phyloP scores from a whole-genome alignment of 108 stramenopile genomes.

The Skeletonema grethae region DNA sequence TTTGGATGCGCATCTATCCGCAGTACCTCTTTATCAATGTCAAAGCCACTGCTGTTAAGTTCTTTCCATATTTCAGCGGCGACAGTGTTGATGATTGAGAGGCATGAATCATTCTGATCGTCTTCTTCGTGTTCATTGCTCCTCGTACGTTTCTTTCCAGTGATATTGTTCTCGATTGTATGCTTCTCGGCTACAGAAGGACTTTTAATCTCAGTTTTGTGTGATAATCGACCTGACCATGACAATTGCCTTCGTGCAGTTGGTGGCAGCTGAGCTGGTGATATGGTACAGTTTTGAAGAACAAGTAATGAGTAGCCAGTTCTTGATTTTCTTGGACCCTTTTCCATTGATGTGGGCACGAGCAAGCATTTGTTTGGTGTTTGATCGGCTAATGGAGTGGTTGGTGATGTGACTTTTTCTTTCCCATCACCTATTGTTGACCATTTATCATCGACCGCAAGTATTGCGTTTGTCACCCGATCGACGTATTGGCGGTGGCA shows the following conservation, averaged over 20 bases:
- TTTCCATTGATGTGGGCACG: slow-evolving; percentile 31
- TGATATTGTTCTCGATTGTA: background rate
- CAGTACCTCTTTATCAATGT: slow-evolving; percentile 17
- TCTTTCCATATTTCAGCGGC: slow-evolving; percentile 23
- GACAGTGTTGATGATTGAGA: slow-evolving; percentile 15
- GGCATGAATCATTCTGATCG: slow-evolving; percentile 7
- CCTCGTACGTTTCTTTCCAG: slow-evolving; percentile 4
- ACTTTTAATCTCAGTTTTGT: slow-evolving; percentile 7
- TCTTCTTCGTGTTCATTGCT: slow-evolving; percentile 5
- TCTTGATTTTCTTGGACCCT: slow-evolving; percentile 34
- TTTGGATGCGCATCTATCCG: slow-evolving; percentile 45
- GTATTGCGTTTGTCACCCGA: slow-evolving; percentile 34
- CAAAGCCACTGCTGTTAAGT: slow-evolving; percentile 18
- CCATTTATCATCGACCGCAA: slow-evolving; percentile 24
- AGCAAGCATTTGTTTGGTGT: slow-evolving; percentile 16
- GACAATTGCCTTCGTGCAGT: slow-evolving; percentile 61
- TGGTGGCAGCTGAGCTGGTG: slow-evolving; percentile 38
- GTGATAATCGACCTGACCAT: slow-evolving; percentile 50
- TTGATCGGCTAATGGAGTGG: background rate
- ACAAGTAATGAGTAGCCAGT: slow-evolving; percentile 36
- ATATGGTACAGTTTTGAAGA: slow-evolving; percentile 12
- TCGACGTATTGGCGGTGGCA: slow-evolving; percentile 45
- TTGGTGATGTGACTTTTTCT: background rate
- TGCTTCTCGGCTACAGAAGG: background rate
- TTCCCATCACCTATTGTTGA: slow-evolving; percentile 1